A percentile compares a stretch with the other conserved stretches of the same genome.
These are phyloP conservation scores for Rutstroemia sp. DNA, from an alignment of 2,329 filamentous ascomycete species.

Conservation along the genomic window DNA sequence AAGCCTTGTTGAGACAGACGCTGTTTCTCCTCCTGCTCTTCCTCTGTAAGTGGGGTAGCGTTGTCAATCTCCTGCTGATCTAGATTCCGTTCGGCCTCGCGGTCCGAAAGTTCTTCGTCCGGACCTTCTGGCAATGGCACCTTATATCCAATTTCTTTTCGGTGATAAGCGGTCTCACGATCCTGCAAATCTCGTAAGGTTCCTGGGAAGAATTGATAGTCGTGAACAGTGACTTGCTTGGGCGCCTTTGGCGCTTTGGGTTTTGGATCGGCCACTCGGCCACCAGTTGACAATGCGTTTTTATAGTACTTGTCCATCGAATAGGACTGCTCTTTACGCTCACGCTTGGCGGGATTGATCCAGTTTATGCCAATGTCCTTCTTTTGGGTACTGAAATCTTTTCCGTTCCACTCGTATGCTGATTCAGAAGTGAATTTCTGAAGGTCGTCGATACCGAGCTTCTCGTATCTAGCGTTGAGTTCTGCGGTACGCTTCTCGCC, in stretches of 20 bases:
- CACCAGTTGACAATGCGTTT: constrained; percentile 75
- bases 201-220: constrained; percentile 94
- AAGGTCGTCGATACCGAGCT: constrained; percentile 90
- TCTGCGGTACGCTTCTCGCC: constrained; percentile 86
- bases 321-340: constrained; percentile 96
- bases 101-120: constrained; percentile 78
- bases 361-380: constrained; percentile 89
- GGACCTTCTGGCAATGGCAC: constrained; percentile 82
- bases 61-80: constrained; percentile 93
- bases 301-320: constrained; percentile 99
- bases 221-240: constrained; percentile 84
- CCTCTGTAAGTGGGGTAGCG: constrained; percentile 78
- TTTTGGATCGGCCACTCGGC: constrained; percentile 73
- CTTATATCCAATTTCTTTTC: constrained; percentile 95
- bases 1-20: constrained; percentile 78
- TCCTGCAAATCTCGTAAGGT: constrained; percentile 85
- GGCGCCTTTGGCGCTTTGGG: constrained; percentile 93
- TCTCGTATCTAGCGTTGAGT: constrained; percentile 90
- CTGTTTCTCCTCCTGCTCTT: constrained; percentile 82
- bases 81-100: constrained; percentile 77
- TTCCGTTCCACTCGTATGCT: constrained; percentile 97
- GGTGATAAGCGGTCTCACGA: constrained; percentile 89
- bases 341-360: constrained; percentile 98
- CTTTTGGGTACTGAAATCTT: constrained; percentile 87
- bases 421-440: constrained; percentile 98